phyloP scores from a whole-genome alignment of 2,329 filamentous ascomycete genomes.

The Dactylonectria macrodidyma region DNA sequence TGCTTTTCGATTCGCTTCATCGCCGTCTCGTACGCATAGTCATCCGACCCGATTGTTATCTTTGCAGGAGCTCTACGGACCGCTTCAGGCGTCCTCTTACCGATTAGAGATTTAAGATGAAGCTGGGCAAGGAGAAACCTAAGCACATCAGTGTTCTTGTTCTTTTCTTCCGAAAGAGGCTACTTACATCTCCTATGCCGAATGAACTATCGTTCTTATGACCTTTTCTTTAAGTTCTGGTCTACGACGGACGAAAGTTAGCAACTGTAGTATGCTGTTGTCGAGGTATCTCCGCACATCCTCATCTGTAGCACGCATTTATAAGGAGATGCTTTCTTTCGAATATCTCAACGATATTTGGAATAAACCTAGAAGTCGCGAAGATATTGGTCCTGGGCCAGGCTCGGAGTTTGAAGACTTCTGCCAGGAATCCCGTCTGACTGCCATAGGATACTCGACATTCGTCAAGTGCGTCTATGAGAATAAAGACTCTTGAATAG shows the following conservation, averaged over 20 bases:
- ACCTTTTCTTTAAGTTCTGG: slow-evolving; percentile 28
- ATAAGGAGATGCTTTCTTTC: background rate
- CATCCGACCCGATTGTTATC: slow-evolving; percentile 48
- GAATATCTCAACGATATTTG: slow-evolving; percentile 7
- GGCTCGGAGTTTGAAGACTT: too few relatives aligned
- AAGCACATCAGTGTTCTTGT: background rate
- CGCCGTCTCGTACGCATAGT: slow-evolving; percentile 58
- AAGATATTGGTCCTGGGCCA: slow-evolving; percentile 2
- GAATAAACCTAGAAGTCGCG: slow-evolving; percentile 15
- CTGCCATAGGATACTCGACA: too few relatives aligned
- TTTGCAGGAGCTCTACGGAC: slow-evolving; percentile 51
- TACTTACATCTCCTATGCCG: slow-evolving; percentile 30
- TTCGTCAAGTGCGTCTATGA: too few relatives aligned
- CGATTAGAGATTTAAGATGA: slow-evolving; percentile 37
- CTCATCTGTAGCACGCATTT: slow-evolving; percentile 18
- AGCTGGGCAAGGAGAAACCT: slow-evolving; percentile 42
- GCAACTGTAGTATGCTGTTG: slow-evolving; percentile 8
- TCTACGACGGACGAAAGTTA: slow-evolving; percentile 1
- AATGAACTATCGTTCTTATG: slow-evolving; percentile 3
- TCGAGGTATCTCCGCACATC: slow-evolving; percentile 25
- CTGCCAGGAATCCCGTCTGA: too few relatives aligned
- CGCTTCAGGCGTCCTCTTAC: slow-evolving; percentile 47
- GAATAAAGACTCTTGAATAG: too few relatives aligned
- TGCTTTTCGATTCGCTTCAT: slow-evolving; percentile 62
- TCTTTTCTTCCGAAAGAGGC: too few relatives aligned